Evolutionary conservation across 768 basidiomycete species (phyloP).

Genomic region (Suillus ampliporus): DNA sequence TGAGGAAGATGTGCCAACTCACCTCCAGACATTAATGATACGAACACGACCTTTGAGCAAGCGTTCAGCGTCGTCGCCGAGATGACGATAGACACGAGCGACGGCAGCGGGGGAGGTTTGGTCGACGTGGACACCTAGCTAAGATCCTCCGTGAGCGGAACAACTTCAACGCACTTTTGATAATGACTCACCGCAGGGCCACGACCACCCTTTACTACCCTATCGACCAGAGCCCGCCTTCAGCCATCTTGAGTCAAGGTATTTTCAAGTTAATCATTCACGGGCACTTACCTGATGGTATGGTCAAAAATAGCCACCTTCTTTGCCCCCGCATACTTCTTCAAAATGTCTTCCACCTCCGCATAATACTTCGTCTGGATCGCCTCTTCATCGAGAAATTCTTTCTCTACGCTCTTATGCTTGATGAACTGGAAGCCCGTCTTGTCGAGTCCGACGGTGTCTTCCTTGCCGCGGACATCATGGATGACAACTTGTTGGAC

Average conservation of each 20-base stretch:
- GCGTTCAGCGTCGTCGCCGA: slow-evolving; percentile 46
- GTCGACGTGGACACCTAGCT: slow-evolving; percentile 51
- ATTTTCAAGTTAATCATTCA: no score
- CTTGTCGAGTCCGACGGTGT: slow-evolving; percentile 39
- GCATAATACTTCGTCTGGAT: slow-evolving; percentile 46
- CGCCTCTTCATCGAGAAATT: slow-evolving; percentile 45
- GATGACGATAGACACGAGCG: slow-evolving; percentile 44
- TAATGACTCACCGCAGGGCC: slow-evolving; percentile 40
- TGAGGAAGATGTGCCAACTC: background rate
- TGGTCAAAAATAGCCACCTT: slow-evolving; percentile 52
- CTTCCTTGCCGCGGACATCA: slow-evolving; percentile 39
- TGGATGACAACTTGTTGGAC: slow-evolving; percentile 28
- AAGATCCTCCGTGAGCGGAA: slow-evolving; percentile 1
- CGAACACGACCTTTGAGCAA: slow-evolving; percentile 47
- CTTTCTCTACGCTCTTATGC: slow-evolving; percentile 40
- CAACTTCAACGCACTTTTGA: background rate
- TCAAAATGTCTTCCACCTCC: slow-evolving; percentile 49
- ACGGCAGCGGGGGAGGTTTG: slow-evolving; percentile 46
- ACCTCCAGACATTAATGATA: slow-evolving; percentile 55
- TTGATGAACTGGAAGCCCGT: slow-evolving; percentile 51
- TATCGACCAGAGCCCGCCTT: background rate
- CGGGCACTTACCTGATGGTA: slow-evolving; percentile 41
- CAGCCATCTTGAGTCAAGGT: background rate
- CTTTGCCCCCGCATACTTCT: slow-evolving; percentile 44
- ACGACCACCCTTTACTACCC: slow-evolving; percentile 14